Evolutionary conservation across 371 early-diverging fungal genomes (phyloP).

Genomic region (Parasitella parasitica): DNA sequence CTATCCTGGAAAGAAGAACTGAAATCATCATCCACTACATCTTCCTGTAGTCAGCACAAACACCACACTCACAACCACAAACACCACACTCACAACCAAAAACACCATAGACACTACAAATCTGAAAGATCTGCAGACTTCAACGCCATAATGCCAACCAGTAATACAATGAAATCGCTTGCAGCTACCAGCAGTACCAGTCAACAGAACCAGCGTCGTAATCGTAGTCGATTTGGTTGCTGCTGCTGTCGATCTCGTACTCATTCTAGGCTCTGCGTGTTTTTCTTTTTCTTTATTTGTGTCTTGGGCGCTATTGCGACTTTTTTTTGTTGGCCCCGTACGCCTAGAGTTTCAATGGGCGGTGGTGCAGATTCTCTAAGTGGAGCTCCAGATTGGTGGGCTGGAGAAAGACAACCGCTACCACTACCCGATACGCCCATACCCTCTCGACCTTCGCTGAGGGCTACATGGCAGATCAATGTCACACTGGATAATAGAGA

Average conservation of each 20-base stretch:
- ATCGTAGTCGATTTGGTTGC: neutral
- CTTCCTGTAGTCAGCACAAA: neutral
- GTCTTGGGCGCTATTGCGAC: constrained; percentile 19
- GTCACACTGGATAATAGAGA: constrained; percentile 26
- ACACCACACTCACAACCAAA: neutral
- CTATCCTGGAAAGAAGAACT: constrained; percentile 5
- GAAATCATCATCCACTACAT: neutral
- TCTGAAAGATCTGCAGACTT: neutral
- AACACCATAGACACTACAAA: neutral
- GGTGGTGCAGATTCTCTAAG: constrained; percentile 16
- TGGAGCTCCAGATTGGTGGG: constrained; percentile 23
- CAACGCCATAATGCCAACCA: neutral
- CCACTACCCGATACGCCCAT: constrained; percentile 19
- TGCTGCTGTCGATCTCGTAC: neutral
- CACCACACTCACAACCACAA: neutral
- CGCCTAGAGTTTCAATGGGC: constrained; percentile 11
- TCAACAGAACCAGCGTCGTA: neutral
- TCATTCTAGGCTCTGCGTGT: constrained; percentile 14
- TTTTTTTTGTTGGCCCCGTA: constrained; percentile 30
- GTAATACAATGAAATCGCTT: constrained; percentile 4
- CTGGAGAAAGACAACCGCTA: constrained; percentile 20
- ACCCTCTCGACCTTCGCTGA: constrained; percentile 11
- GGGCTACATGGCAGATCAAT: constrained; percentile 27
- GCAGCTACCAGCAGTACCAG: neutral
- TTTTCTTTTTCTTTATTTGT: constrained; percentile 12